These are phyloP conservation scores for Pseudophaeomoniella oleicola DNA, from an alignment of 2,329 filamentous ascomycete species.

Conservation along the genomic window DNA sequence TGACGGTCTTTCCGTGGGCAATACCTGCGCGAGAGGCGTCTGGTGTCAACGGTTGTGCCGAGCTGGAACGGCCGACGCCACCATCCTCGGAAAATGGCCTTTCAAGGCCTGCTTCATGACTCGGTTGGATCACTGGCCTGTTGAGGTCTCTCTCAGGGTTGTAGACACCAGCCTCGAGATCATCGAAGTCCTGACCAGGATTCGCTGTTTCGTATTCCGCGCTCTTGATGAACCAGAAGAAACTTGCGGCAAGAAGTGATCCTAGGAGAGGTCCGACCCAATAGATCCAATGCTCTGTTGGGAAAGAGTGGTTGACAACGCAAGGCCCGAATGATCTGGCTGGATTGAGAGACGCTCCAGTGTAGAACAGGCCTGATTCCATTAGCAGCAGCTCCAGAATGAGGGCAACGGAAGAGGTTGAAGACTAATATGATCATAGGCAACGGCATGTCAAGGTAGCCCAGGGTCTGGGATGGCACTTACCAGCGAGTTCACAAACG, in stretches of 20 bases:
- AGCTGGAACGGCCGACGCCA: neutral
- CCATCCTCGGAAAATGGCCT: neutral
- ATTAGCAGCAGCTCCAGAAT: constrained; percentile 1
- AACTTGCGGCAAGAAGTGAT: constrained; percentile 30
- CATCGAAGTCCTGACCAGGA: constrained; percentile 37
- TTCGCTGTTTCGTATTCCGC: constrained; percentile 29
- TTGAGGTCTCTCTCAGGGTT: constrained; percentile 10
- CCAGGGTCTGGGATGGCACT: constrained; percentile 1
- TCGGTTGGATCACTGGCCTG: constrained; percentile 10
- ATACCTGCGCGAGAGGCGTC: neutral
- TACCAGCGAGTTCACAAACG: constrained; percentile 38
- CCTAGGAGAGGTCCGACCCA: constrained; percentile 33
- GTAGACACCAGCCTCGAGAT: constrained; percentile 11
- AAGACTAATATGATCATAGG: neutral
- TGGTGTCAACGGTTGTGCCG: neutral
- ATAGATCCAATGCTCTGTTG: constrained; percentile 31
- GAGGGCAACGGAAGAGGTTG: too few relatives aligned
- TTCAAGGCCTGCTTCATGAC: neutral
- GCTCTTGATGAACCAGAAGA: constrained; percentile 33
- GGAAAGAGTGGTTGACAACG: constrained; percentile 29
- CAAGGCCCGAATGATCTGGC: constrained; percentile 33
- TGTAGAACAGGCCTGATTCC: constrained; percentile 29
- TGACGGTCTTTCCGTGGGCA: neutral
- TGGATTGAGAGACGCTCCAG: constrained; percentile 33
- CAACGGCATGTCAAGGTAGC: too few relatives aligned